phyloP scores from a whole-genome alignment of 805 yeast genomes.

The Lipomyces mesembrius region DNA sequence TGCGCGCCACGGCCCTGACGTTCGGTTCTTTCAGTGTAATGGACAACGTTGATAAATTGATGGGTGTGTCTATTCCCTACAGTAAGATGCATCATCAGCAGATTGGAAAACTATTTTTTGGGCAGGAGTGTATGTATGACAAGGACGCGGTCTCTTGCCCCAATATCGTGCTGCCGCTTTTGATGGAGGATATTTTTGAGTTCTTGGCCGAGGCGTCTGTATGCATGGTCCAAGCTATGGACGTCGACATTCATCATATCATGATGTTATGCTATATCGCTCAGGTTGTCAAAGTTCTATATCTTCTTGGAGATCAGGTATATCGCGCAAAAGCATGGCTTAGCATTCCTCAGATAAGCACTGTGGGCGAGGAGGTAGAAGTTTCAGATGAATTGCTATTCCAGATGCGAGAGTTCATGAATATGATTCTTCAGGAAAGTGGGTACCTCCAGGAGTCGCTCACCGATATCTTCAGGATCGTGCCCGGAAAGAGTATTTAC shows the following conservation, averaged over 20 bases:
- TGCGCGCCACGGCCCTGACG: conserved; percentile 48
- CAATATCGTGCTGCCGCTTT: conserved; percentile 29
- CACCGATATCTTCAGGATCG: background rate
- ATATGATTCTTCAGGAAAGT: conserved; percentile 11
- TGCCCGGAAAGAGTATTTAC: conserved; percentile 20
- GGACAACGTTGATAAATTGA: conserved; percentile 2
- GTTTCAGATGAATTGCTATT: conserved; percentile 5
- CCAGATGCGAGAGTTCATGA: conserved; percentile 14
- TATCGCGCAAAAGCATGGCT: conserved; percentile 17
- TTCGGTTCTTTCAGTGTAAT: conserved; percentile 38
- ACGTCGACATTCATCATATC: conserved; percentile 54
- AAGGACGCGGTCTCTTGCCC: conserved; percentile 34
- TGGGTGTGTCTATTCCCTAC: conserved; percentile 1
- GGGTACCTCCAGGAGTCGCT: background rate
- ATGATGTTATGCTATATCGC: conserved; percentile 57
- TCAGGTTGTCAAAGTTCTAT: conserved; percentile 56
- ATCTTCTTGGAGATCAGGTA: conserved; percentile 31
- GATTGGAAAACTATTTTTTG: conserved; percentile 34
- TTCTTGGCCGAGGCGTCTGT: conserved; percentile 48
- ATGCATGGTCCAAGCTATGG: conserved; percentile 53
- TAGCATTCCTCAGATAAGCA: conserved; percentile 1
- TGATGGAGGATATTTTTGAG: conserved; percentile 42
- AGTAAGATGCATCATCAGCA: conserved; percentile 19
- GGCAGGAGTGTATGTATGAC: conserved; percentile 38
- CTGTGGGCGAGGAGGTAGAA: conserved; percentile 2